phyloP scores from a whole-genome alignment of 345 rosid genomes.

The Sapria himalayana region DNA sequence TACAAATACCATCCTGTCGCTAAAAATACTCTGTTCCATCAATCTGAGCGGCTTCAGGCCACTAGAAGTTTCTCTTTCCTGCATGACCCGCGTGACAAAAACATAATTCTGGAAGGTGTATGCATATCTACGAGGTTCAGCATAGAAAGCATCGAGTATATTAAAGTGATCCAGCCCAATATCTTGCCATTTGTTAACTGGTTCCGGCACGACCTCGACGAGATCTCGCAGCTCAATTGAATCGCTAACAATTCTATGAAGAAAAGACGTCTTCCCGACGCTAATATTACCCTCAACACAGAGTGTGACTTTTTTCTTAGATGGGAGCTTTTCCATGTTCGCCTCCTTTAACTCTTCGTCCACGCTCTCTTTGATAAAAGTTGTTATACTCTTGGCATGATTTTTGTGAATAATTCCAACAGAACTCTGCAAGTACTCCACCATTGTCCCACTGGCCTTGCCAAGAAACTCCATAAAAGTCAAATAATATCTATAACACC shows the following conservation, averaged over 20 bases:
- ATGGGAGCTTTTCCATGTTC: slow-evolving; percentile 17
- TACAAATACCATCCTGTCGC: slow-evolving; percentile 97
- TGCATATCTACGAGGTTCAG: slow-evolving; percentile 87
- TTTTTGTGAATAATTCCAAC: slow-evolving; percentile 78
- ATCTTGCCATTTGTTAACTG: slow-evolving; percentile 91
- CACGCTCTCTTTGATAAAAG: slow-evolving; percentile 63
- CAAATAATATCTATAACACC: slow-evolving; percentile 22
- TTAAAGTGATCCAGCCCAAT: slow-evolving; percentile 93
- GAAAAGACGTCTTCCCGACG: slow-evolving; percentile 93
- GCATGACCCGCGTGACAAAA: slow-evolving; percentile 94
- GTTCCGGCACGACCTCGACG: slow-evolving; percentile 97
- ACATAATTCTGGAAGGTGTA: slow-evolving; percentile 98
- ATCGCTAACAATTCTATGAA: slow-evolving; percentile 84
- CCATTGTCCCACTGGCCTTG: slow-evolving; percentile 63
- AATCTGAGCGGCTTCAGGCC: slow-evolving; percentile 82
- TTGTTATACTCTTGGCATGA: slow-evolving; percentile 92
- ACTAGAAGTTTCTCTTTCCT: slow-evolving; percentile 85
- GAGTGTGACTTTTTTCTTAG: slow-evolving; percentile 57
- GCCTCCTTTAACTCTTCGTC: slow-evolving; percentile 69
- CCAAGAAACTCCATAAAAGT: slow-evolving; percentile 35
- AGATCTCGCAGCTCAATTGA: slow-evolving; percentile 83
- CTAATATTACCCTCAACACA: slow-evolving; percentile 98
- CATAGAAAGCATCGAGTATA: slow-evolving; percentile 76
- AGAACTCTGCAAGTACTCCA: slow-evolving; percentile 68
- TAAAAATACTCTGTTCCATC: slow-evolving; percentile 97